Evolutionary conservation across 257 asterid genomes (phyloP), one percentile per base, ranked within the genome.

Genomic region (Gynochthodes officinalis): DNA sequence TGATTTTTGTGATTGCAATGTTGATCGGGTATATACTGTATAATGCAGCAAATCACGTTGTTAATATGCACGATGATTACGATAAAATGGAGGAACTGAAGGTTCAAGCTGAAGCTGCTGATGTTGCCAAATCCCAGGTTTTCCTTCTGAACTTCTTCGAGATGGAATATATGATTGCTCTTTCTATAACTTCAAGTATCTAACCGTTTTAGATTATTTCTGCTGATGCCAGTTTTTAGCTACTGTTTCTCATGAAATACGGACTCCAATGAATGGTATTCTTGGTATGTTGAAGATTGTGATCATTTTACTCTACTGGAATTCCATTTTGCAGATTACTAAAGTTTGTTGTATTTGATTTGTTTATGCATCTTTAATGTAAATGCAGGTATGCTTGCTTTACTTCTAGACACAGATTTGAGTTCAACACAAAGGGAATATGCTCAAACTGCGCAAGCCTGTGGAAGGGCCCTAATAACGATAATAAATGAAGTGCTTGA

Each of bases 191-290:
- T 30, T 72, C 58, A 43, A 23, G 64, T 39, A 50, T 73, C 72
- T 71, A 49, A 46, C 59, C 7, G 18, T 40, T 73, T 49, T 62
- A 3, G 37, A 12, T 39, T 2, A 66, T 61, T 71, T 69, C 52
- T 74, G 76, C 72, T 43, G 69, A 64, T 81, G 78, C 79, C 82
- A 90, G 98, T 93, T 93, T 83, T 74, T 93, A 67, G 98, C 98
- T 54, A 93, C 98, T 25, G 97, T 93, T 85, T 93, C 98, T 30
- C 98, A 93, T 70, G 98, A 93, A 84, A 93, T 93, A 73, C 82
- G 98, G 84, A 93, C 98, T 77, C 97, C 98, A 25, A 90, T 93
- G 98, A 91, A 93, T 50, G 98, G 98, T 42, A 82, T 93, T 75
- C 86, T 93, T 59, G 98, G 98, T 93, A 93, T 27, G 76, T 65